Conservation (phyloP, 1,284 basidiomycete species). For the Tilletia horrida region DNA sequence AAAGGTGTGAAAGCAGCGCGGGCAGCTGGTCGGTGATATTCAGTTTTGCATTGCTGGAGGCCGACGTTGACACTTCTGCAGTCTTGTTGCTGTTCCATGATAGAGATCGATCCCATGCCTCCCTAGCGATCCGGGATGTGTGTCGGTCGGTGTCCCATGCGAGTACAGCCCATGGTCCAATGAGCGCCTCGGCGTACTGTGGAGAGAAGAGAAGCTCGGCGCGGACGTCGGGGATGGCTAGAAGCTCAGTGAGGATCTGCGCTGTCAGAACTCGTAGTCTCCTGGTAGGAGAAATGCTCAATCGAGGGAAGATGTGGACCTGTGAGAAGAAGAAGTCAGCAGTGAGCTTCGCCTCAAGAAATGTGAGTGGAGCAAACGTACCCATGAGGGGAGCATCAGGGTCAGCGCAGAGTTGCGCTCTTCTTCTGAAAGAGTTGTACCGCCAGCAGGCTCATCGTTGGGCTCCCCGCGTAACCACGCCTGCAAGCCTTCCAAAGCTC, state of each 20-base stretch:
- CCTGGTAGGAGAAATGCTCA: slow-evolving; percentile 77
- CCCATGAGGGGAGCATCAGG: slow-evolving; percentile 81
- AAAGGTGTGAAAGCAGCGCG: slow-evolving; percentile 30
- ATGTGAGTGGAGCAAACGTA: slow-evolving; percentile 58
- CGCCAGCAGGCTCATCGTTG: slow-evolving; percentile 54
- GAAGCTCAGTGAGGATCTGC: slow-evolving; percentile 68
- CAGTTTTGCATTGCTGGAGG: background rate
- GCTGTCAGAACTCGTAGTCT: slow-evolving; percentile 70
- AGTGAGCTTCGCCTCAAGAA: background rate
- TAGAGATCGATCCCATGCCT: slow-evolving; percentile 62
- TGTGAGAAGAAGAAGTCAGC: slow-evolving; percentile 50
- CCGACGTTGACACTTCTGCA: background rate
- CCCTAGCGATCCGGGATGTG: slow-evolving; percentile 61
- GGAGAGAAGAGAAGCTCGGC: slow-evolving; percentile 65
- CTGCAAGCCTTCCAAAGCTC: slow-evolving; percentile 79
- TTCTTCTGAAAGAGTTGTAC: slow-evolving; percentile 55
- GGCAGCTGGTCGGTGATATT: slow-evolving; percentile 31
- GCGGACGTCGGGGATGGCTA: slow-evolving; percentile 61
- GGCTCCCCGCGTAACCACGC: slow-evolving; percentile 62
- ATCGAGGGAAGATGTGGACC: slow-evolving; percentile 78
- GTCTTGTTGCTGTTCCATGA: slow-evolving; percentile 22
- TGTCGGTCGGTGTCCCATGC: slow-evolving; percentile 70
- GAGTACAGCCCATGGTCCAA: slow-evolving; percentile 76
- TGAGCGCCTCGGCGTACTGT: slow-evolving; percentile 65
- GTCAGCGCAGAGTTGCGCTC: slow-evolving; percentile 59